Conservation (phyloP, 2,329 filamentous ascomycete genomes). For the Cytospora paraplurivora region DNA sequence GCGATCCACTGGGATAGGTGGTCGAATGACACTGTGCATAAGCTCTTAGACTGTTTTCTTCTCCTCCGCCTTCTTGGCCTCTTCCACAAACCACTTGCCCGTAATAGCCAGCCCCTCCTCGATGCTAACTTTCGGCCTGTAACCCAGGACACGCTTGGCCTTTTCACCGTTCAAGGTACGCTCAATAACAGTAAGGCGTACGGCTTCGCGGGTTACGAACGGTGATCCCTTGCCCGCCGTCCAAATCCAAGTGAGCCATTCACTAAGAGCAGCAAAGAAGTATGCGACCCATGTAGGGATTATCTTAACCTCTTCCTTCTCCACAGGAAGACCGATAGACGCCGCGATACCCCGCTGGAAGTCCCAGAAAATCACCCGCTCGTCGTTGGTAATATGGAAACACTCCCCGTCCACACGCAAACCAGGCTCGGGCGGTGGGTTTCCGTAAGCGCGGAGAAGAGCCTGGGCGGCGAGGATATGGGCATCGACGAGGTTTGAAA, state of each 20-base stretch:
- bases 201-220: slow-evolving; percentile 27
- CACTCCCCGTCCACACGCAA: slow-evolving; percentile 38
- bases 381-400: slow-evolving; percentile 40
- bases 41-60: slow-evolving; percentile 1
- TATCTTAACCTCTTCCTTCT: slow-evolving; percentile 31
- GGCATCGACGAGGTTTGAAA: slow-evolving; percentile 34
- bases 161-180: slow-evolving; percentile 31
- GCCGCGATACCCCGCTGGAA: slow-evolving; percentile 35
- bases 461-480: slow-evolving; percentile 36
- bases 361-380: slow-evolving; percentile 39
- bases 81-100: slow-evolving; percentile 31
- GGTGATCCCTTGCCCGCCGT: slow-evolving; percentile 28
- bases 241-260: slow-evolving; percentile 32
- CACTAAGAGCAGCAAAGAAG: slow-evolving; percentile 33
- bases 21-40: not conserved
- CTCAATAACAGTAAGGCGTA: slow-evolving; percentile 28
- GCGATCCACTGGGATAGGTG: not conserved
- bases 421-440: slow-evolving; percentile 28
- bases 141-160: slow-evolving; percentile 31
- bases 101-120: slow-evolving; percentile 27
- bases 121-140: slow-evolving; percentile 30
- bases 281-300: slow-evolving; percentile 33
- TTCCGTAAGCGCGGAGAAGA: slow-evolving; percentile 32
- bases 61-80: not conserved
- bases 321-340: slow-evolving; percentile 32